These are phyloP conservation scores for Thymus mandschuricus DNA, from an alignment of 257 asterid genomes.

Conservation along the genomic window DNA sequence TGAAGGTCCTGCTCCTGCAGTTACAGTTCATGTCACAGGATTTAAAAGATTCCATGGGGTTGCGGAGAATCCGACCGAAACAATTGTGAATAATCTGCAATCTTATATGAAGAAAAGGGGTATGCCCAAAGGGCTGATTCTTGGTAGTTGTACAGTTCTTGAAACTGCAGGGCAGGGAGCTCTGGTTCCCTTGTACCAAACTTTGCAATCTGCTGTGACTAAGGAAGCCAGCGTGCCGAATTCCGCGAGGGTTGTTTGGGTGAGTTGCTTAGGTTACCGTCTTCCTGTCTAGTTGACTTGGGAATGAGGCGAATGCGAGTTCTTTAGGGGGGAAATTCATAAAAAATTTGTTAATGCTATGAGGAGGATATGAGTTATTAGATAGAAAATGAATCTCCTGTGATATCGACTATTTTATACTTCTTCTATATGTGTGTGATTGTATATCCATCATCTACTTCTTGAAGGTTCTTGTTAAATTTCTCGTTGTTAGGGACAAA, in stretches of 20 bases:
- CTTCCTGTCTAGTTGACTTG: not conserved
- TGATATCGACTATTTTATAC: not conserved
- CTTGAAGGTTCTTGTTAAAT: not conserved
- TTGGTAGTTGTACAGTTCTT: conserved; percentile 88
- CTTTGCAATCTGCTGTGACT: conserved; percentile 67
- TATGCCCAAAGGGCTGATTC: conserved; percentile 77
- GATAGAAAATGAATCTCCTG: not conserved
- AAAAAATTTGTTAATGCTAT: not conserved
- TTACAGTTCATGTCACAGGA: conserved; percentile 88
- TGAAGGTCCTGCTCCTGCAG: conserved; percentile 82
- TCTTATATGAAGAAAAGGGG: conserved; percentile 76
- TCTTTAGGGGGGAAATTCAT: not conserved
- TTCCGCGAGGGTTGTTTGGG: conserved; percentile 77
- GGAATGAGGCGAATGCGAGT: not conserved
- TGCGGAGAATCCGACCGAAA: conserved; percentile 95
- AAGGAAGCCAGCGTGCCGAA: conserved; percentile 43
- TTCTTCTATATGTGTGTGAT: not conserved
- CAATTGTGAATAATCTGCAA: conserved; percentile 73
- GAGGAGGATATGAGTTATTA: not conserved
- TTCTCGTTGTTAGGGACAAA: not conserved
- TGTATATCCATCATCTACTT: conserved; percentile 1
- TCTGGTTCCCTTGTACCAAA: conserved; percentile 74
- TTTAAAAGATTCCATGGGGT: conserved; percentile 92
- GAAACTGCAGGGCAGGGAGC: conserved; percentile 97
- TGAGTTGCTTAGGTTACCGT: conserved; percentile 36